Percentiles rank a stretch among this genome's conserved stretches.
Conservation (phyloP, 768 basidiomycete genomes). For the Butyriboletus loyo region DNA sequence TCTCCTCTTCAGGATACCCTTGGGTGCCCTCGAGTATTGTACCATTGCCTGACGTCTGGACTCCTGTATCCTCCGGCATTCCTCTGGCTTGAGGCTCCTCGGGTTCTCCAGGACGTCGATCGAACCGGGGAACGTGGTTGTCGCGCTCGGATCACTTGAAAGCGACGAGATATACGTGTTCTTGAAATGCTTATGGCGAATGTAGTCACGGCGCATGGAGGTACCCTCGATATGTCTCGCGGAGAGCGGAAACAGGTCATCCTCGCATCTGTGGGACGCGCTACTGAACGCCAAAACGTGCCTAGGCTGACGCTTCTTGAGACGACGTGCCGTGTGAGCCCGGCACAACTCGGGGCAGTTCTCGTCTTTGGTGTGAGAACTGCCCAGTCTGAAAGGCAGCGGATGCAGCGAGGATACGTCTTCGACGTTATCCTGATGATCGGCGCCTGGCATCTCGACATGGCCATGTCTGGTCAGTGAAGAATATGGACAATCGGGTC, state of each 20-base stretch:
- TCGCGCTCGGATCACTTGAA: slow-evolving; percentile 9
- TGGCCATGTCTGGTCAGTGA: not conserved
- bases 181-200: slow-evolving; percentile 28
- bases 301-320: slow-evolving; percentile 8
- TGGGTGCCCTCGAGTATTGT: slow-evolving; percentile 21
- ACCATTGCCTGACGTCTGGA: slow-evolving; percentile 28
- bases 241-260: slow-evolving; percentile 19
- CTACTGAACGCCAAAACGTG: not conserved
- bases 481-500: not conserved
- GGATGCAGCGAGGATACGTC: not conserved
- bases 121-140: slow-evolving; percentile 12
- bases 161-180: slow-evolving; percentile 28
- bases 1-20: slow-evolving; percentile 29
- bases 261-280: slow-evolving; percentile 15
- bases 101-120: slow-evolving; percentile 18
- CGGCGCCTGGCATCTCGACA: not conserved
- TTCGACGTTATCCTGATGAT: not conserved
- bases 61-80: slow-evolving; percentile 25
- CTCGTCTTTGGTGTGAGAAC: slow-evolving; percentile 9
- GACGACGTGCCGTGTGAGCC: not conserved
- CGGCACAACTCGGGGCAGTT: slow-evolving; percentile 3
- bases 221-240: slow-evolving; percentile 25
- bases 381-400: not conserved
- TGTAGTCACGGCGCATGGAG: slow-evolving; percentile 24
- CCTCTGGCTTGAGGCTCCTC: slow-evolving; percentile 20